These are phyloP conservation scores for Sequoiadendron giganteum DNA, from an alignment of 75 land plant genomes.

Conservation along the genomic window DNA sequence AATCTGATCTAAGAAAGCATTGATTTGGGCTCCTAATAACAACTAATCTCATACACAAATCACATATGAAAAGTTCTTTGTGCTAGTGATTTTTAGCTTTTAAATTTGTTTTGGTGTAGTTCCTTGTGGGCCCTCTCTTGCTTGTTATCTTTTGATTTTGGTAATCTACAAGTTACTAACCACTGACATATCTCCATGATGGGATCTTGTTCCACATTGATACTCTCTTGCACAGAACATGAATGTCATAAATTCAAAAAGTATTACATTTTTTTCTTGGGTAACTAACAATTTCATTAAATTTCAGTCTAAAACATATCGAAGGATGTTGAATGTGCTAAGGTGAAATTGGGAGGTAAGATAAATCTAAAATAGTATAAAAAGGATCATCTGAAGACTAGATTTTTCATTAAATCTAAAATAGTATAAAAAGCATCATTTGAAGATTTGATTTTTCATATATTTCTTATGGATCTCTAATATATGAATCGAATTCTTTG, in stretches of 20 bases:
- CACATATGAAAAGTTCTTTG: not conserved
- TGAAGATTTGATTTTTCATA: not conserved
- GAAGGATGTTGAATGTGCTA: constrained; percentile 74
- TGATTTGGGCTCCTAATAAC: not conserved
- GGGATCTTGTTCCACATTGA: not conserved
- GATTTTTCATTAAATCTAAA: not conserved
- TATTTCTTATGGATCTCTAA: not conserved
- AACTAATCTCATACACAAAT: not conserved
- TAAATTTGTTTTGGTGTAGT: not conserved
- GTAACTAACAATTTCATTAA: not conserved
- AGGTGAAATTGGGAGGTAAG: constrained; percentile 88
- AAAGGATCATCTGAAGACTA: no score
- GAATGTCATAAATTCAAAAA: not conserved
- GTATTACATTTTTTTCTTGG: not conserved
- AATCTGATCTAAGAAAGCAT: not conserved
- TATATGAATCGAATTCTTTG: constrained; percentile 59
- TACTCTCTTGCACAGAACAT: not conserved
- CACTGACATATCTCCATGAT: not conserved
- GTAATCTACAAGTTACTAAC: not conserved
- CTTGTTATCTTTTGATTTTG: not conserved
- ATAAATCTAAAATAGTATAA: constrained; percentile 22
- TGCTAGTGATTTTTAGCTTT: not conserved
- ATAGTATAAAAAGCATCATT: not conserved
- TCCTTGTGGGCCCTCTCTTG: not conserved
- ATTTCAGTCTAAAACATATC: constrained; percentile 85